phyloP scores from a whole-genome alignment of 768 basidiomycete species.

The Russula brevipes region DNA sequence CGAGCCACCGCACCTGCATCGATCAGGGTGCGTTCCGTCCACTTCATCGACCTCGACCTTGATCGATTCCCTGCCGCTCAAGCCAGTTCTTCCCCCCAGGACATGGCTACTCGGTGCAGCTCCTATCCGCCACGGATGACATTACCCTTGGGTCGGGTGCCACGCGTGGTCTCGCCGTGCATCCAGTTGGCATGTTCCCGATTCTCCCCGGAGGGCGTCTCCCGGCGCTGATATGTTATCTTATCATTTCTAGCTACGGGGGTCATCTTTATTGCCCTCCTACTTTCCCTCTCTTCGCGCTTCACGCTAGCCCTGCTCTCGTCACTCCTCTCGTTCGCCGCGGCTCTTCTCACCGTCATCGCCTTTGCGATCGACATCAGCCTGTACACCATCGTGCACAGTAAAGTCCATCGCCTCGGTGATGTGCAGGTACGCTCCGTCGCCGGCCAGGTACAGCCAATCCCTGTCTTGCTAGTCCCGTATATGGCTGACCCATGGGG shows the following conservation, averaged over 20 bases:
- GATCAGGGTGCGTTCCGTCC: slow-evolving; percentile 37
- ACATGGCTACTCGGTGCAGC: slow-evolving; percentile 50
- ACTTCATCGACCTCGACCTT: neutral
- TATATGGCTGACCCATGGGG: neutral
- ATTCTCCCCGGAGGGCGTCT: neutral
- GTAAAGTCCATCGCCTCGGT: slow-evolving; percentile 49
- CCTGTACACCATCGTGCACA: slow-evolving; percentile 56
- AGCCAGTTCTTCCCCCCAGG: slow-evolving; percentile 34
- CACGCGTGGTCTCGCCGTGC: slow-evolving; percentile 70
- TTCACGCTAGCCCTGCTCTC: slow-evolving; percentile 41
- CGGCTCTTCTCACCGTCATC: slow-evolving; percentile 60
- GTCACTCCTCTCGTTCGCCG: slow-evolving; percentile 56
- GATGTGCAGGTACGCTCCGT: slow-evolving; percentile 43
- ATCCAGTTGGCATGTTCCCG: slow-evolving; percentile 55
- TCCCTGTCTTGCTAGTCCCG: neutral
- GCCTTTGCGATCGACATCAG: slow-evolving; percentile 77
- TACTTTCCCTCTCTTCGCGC: slow-evolving; percentile 57
- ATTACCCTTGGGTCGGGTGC: slow-evolving; percentile 50
- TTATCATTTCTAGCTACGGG: slow-evolving; percentile 38
- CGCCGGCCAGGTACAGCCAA: slow-evolving; percentile 55
- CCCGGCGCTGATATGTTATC: slow-evolving; percentile 1
- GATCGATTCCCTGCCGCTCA: slow-evolving; percentile 7
- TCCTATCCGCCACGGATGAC: slow-evolving; percentile 35
- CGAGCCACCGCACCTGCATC: slow-evolving; percentile 46
- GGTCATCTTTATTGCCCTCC: slow-evolving; percentile 58